Conservation (phyloP, 2,329 filamentous ascomycete species). For the Colletotrichum endophyticum region DNA sequence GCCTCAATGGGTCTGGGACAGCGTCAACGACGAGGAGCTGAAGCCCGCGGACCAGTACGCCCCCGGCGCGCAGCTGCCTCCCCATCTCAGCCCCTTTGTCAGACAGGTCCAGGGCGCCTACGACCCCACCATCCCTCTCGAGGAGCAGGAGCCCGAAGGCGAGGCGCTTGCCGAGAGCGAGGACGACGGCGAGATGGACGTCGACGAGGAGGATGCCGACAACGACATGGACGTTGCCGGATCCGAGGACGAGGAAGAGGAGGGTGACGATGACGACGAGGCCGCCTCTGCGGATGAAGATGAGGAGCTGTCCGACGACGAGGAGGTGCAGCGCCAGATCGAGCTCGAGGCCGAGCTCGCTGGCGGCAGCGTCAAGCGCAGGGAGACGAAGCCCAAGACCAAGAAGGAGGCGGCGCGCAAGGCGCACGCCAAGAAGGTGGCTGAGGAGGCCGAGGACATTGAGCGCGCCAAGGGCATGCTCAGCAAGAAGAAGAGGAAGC, state of each 20-base stretch:
- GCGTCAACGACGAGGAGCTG: conserved; percentile 88
- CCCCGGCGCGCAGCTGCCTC: conserved; percentile 87
- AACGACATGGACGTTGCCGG: conserved; percentile 53
- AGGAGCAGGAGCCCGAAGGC: conserved; percentile 85
- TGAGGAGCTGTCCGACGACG: conserved; percentile 56
- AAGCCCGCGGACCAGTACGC: conserved; percentile 87
- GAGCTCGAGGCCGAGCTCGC: conserved; percentile 93
- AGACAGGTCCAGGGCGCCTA: conserved; percentile 87
- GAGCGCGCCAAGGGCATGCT: conserved; percentile 98
- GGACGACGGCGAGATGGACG: conserved; percentile 49
- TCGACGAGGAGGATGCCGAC: conserved; percentile 48
- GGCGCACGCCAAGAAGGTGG: conserved; percentile 71
- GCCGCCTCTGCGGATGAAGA: conserved; percentile 40
- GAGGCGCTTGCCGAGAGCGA: conserved; percentile 77
- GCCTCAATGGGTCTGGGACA: conserved; percentile 99
- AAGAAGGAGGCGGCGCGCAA: conserved; percentile 76
- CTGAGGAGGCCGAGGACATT: conserved; percentile 83
- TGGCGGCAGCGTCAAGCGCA: conserved; percentile 65
- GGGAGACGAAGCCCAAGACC: conserved; percentile 56
- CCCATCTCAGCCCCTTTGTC: conserved; percentile 95
- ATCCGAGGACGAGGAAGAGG: conserved; percentile 54
- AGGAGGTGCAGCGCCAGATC: conserved; percentile 77
- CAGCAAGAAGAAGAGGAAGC: conserved; percentile 95
- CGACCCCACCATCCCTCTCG: conserved; percentile 85
- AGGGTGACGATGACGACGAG: conserved; percentile 48